Percentiles rank a stretch among this genome's conserved stretches.
These are phyloP conservation scores for Xylariaceae sp. DNA, from an alignment of 2,329 filamentous ascomycete genomes.

Conservation along the genomic window DNA sequence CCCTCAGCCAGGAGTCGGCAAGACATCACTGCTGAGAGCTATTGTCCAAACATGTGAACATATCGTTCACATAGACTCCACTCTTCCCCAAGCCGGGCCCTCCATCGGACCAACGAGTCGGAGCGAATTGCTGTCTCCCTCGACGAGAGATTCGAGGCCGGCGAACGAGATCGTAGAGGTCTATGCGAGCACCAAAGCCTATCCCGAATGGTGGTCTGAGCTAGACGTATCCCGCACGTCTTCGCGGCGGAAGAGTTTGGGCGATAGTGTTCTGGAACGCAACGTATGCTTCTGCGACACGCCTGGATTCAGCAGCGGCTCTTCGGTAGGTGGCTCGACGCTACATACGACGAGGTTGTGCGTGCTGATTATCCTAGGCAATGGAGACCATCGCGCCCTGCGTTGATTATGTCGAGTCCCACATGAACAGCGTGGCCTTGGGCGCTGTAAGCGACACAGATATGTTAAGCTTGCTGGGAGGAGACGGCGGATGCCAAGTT, in stretches of 20 bases:
- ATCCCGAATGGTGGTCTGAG: conserved; percentile 85
- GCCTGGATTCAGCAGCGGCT: conserved; percentile 50
- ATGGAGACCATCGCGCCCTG: conserved; percentile 53
- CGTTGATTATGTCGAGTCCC: conserved; percentile 64
- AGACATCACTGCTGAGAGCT: conserved; percentile 81
- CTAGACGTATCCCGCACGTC: conserved; percentile 55
- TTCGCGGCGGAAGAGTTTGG: conserved; percentile 61
- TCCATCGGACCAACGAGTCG: conserved; percentile 7
- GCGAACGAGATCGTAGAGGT: conserved; percentile 53
- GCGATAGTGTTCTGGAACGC: conserved; percentile 74
- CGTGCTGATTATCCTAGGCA: conserved; percentile 12
- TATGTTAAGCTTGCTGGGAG: conserved; percentile 68
- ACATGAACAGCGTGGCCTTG: conserved; percentile 55
- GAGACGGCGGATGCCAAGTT: conserved; percentile 74
- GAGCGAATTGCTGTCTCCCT: conserved; percentile 7
- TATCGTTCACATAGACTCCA: conserved; percentile 84
- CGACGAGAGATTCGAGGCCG: conserved; percentile 18
- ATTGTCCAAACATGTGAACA: conserved; percentile 83
- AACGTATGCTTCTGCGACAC: conserved; percentile 94
- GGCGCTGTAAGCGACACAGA: conserved; percentile 65
- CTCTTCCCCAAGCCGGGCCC: conserved; percentile 26
- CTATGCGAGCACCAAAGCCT: conserved; percentile 74
- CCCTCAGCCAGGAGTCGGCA: conserved; percentile 59
- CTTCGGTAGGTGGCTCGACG: conserved; percentile 37
- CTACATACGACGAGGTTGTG: neutral